Evolutionary conservation across 345 rosid species (phyloP).

Genomic region (Isatis tinctoria): DNA sequence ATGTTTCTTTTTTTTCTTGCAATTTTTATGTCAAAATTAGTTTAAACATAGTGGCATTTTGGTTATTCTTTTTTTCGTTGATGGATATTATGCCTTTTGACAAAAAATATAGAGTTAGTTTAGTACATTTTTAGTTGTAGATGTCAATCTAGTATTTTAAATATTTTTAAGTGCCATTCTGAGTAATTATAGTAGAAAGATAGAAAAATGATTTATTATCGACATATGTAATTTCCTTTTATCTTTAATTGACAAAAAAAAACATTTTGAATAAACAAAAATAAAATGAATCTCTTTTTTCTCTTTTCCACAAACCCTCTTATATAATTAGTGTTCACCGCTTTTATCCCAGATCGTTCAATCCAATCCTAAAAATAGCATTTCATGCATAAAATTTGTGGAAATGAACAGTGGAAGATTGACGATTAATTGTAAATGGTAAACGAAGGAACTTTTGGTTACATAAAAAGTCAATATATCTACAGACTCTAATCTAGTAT

Average conservation of each 20-base stretch:
- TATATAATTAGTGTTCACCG: background rate
- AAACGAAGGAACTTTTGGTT: background rate
- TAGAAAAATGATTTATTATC: background rate
- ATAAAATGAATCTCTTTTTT: background rate
- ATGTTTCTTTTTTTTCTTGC: too few relatives aligned
- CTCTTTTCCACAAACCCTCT: background rate
- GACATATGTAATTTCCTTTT: background rate
- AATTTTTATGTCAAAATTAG: too few relatives aligned
- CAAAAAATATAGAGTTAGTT: too few relatives aligned
- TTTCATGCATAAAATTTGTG: background rate
- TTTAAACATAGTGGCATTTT: too few relatives aligned
- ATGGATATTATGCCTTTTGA: too few relatives aligned
- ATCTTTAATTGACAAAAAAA: background rate
- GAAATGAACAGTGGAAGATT: background rate
- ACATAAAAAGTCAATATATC: background rate
- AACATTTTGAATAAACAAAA: background rate
- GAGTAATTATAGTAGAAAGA: too few relatives aligned
- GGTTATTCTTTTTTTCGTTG: too few relatives aligned
- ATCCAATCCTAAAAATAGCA: conserved; percentile 7
- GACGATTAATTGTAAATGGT: background rate
- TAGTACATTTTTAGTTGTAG: too few relatives aligned
- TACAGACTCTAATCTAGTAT: background rate
- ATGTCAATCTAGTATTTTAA: too few relatives aligned
- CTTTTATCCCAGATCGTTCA: background rate
- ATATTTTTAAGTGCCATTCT: too few relatives aligned